phyloP scores from a whole-genome alignment of 768 basidiomycete species.

The Xerocomus potaroensis region DNA sequence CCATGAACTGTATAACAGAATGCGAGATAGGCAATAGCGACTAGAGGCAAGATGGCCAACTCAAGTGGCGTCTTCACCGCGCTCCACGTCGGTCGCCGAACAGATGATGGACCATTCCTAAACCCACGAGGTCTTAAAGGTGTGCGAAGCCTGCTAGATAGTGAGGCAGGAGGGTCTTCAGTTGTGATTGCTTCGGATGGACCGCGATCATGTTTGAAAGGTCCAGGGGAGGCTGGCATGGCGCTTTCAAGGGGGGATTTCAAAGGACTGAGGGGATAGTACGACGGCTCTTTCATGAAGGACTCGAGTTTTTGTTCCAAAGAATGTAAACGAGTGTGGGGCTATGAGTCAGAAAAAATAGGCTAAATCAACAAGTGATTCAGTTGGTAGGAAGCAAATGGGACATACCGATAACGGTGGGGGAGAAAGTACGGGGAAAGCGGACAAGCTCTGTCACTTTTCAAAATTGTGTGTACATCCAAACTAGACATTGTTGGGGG shows the following conservation, averaged over 20 bases:
- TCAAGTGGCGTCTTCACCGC: conserved; percentile 3
- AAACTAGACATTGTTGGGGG: no score
- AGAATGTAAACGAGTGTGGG: conserved; percentile 8
- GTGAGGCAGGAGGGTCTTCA: not conserved
- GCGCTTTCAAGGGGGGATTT: not conserved
- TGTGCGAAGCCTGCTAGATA: conserved; percentile 4
- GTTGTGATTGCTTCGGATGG: not conserved
- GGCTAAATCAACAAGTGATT: not conserved
- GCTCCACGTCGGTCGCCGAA: conserved; percentile 6
- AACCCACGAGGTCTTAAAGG: conserved; percentile 5
- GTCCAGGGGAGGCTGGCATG: not conserved
- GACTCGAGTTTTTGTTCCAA: not conserved
- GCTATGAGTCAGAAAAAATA: not conserved
- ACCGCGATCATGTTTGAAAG: not conserved
- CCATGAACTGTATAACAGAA: conserved; percentile 28
- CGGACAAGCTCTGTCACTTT: no score
- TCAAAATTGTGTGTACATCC: no score
- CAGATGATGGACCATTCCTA: not conserved
- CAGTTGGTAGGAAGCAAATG: not conserved
- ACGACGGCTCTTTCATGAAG: conserved; percentile 17
- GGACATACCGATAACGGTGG: not conserved
- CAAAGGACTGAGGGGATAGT: conserved; percentile 15
- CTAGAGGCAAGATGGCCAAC: conserved; percentile 23
- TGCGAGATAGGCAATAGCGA: conserved; percentile 25
- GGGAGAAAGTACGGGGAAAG: not conserved